Percentiles rank a stretch among this genome's conserved stretches.
Conservation (phyloP, 306 rosid genomes). For the Mimosa pudica region DNA sequence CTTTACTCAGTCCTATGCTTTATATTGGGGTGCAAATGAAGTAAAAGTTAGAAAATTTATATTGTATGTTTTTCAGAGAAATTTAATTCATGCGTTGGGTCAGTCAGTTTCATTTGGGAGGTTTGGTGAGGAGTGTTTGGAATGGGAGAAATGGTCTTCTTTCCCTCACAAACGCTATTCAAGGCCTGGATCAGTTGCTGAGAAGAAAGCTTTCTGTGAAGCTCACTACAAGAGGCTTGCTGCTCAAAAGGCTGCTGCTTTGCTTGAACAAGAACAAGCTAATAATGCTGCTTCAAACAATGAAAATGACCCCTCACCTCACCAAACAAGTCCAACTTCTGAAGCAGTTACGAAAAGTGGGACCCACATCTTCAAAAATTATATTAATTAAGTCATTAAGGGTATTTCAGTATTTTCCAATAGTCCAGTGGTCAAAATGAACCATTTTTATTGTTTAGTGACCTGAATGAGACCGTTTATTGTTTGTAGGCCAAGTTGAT, state of each 20-base stretch:
- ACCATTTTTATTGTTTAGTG: no score
- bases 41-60: background rate
- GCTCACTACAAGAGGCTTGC: conserved; percentile 95
- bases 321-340: conserved; percentile 31
- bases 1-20: conserved; percentile 6
- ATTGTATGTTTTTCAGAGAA: conserved; percentile 59
- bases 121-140: conserved; percentile 74
- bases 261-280: conserved; percentile 78
- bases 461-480: no score
- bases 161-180: conserved; percentile 82
- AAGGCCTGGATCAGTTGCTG: conserved; percentile 90
- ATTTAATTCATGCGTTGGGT: conserved; percentile 72
- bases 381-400: no score
- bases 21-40: conserved; percentile 29
- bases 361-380: no score
- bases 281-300: conserved; percentile 37
- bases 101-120: conserved; percentile 92
- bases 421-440: no score
- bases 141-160: conserved; percentile 93
- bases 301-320: conserved; percentile 17
- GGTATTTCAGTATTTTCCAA: no score
- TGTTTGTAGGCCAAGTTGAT: no score
- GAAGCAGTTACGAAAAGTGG: conserved; percentile 35
- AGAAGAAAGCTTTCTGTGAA: conserved; percentile 98
- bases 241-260: conserved; percentile 76